Evolutionary conservation across 768 basidiomycete genomes (phyloP), one percentile per base, ranked within the genome.

Genomic region (Multifurca ochricompacta): DNA sequence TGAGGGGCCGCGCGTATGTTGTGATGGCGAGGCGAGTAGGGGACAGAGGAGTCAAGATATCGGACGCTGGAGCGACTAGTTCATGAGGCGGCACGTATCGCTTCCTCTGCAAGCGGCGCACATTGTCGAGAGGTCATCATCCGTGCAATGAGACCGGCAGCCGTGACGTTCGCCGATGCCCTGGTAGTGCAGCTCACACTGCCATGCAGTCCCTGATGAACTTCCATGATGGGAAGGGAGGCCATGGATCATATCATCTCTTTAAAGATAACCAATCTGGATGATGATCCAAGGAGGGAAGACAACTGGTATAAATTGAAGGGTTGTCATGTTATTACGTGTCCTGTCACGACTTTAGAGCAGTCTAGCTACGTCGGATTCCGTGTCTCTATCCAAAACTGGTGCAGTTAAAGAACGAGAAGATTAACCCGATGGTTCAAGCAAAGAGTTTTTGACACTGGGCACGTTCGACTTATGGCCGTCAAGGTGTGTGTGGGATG

Each of bases 51-150:
- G 23, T 45, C 36, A 19, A 30, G 32, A 36, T 36, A 49, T 34
- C 47, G 37, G 18, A 55, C 49, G 44, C 44, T 59, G 23, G 54
- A 55, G 28, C 45, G 40, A 18, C 46, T 55, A 7, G 58, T 59
- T 16, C 49, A 54, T 10, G 58, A 55, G 34, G 39, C 54, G 18
- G 21, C 48, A 9, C 54, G 43, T 44, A 50, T 47, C n/a, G 58
- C 58, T 23, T 54, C 48, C 10, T 30, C 27, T 10, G 45, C 34
- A 18, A 50, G 39, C 27, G 52, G 34, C 27, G 43, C 28, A 28
- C 58, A 54, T 40, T 28, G 54, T 28, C 39, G 31, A 18, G 48
- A 55, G 37, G 45, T 48, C 31, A 51, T 51, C 19, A 50, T 56
- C 27, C 28, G 58, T 10, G 58, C 50, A 13, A 43, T 16, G 28